phyloP scores from a whole-genome alignment of 805 yeast species.

The Myxozyma vanderwaltii region DNA sequence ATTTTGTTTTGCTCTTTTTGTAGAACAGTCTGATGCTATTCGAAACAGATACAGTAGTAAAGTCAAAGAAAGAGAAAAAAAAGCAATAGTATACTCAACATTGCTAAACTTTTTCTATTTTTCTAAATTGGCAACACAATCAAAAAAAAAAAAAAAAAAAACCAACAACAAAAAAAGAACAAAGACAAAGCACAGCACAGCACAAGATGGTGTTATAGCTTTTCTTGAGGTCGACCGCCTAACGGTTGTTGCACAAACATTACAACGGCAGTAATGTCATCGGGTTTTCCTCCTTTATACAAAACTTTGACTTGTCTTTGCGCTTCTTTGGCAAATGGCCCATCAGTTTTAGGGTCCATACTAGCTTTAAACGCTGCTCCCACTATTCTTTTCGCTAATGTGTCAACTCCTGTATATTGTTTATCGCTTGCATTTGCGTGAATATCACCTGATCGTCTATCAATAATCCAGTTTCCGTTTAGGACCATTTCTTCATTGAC shows the following conservation, averaged over 20 bases:
- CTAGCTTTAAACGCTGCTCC: conserved; percentile 67
- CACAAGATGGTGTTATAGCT: background rate
- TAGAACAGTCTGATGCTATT: too few relatives aligned
- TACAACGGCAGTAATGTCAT: conserved; percentile 84
- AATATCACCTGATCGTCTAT: conserved; percentile 25
- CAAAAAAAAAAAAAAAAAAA: too few relatives aligned
- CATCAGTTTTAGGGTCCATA: conserved; percentile 69
- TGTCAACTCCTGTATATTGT: conserved; percentile 45
- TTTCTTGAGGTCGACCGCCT: conserved; percentile 13
- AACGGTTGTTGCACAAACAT: conserved; percentile 53
- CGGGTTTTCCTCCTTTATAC: conserved; percentile 91
- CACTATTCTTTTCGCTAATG: conserved; percentile 60
- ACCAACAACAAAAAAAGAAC: too few relatives aligned
- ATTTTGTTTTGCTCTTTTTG: too few relatives aligned
- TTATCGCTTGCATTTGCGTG: conserved; percentile 14
- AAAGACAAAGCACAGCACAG: too few relatives aligned
- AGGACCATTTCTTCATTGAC: conserved; percentile 57
- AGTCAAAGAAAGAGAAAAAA: background rate
- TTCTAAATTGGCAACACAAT: background rate
- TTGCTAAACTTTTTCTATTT: conserved; percentile 1
- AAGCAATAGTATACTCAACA: background rate
- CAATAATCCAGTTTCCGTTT: conserved; percentile 40
- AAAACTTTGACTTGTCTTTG: conserved; percentile 64
- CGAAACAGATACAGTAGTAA: background rate
- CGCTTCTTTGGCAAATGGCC: conserved; percentile 83